phyloP scores from a whole-genome alignment of 225 moss, liverwort and hornwort genomes.

The Takakia lepidozioides region DNA sequence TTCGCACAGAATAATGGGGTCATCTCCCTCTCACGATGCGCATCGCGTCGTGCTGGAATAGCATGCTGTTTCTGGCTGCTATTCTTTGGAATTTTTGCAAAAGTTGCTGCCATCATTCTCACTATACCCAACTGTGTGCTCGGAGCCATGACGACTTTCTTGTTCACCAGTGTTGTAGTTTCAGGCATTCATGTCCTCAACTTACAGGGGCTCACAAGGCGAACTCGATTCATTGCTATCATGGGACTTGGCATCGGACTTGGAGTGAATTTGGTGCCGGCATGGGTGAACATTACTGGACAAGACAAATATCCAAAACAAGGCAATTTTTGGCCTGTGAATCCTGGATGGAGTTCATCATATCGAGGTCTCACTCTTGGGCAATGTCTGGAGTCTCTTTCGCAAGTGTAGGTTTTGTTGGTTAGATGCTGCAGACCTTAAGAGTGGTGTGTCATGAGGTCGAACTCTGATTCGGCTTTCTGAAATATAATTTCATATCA shows the following conservation, averaged over 20 bases:
- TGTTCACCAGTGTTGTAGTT: conserved; percentile 77
- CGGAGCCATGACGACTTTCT: conserved; percentile 90
- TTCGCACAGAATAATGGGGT: conserved; percentile 99
- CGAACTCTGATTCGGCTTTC: no score
- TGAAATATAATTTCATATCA: no score
- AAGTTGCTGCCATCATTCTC: conserved; percentile 74
- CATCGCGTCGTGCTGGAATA: conserved; percentile 71
- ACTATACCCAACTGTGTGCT: conserved; percentile 81
- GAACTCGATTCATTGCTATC: conserved; percentile 78
- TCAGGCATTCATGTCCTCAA: conserved; percentile 75
- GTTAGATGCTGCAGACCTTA: no score
- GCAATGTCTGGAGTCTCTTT: no score
- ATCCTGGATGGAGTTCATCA: conserved; percentile 43
- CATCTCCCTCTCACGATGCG: conserved; percentile 81
- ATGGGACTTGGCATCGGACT: conserved; percentile 75
- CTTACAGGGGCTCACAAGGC: conserved; percentile 41
- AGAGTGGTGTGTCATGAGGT: no score
- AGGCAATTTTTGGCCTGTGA: conserved; percentile 84
- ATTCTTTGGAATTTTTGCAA: conserved; percentile 62
- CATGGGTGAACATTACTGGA: conserved; percentile 80
- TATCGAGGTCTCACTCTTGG: conserved; percentile 85
- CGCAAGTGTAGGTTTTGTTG: no score
- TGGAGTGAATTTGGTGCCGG: conserved; percentile 72
- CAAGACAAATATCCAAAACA: conserved; percentile 50
- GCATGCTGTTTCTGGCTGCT: conserved; percentile 76